Conservation (phyloP, 2,329 filamentous ascomycete genomes). For the Pseudovirgaria hyperparasitica region DNA sequence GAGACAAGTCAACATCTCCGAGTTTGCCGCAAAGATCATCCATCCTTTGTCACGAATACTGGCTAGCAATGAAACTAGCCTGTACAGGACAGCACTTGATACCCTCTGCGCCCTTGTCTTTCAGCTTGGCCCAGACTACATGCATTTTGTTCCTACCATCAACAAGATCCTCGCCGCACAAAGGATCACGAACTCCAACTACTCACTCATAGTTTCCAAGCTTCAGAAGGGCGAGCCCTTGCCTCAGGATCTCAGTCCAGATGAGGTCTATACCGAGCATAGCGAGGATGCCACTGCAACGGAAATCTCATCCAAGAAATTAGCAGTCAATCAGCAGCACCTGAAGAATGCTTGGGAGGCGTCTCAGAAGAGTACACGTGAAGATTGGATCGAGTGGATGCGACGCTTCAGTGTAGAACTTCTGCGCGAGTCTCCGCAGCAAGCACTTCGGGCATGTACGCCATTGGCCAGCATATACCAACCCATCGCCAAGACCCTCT, state of each 20-base stretch:
- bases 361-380: constrained; percentile 88
- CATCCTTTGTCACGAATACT: constrained; percentile 82
- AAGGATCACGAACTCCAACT: constrained; percentile 80
- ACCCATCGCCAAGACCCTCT: constrained; percentile 81
- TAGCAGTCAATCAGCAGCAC: constrained; percentile 95
- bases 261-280: constrained; percentile 65
- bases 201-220: constrained; percentile 83
- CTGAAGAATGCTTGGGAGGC: constrained; percentile 96
- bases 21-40: constrained; percentile 92
- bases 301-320: constrained; percentile 81
- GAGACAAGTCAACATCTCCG: constrained; percentile 90
- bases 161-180: constrained; percentile 71
- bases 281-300: constrained; percentile 69
- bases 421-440: constrained; percentile 88
- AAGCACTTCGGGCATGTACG: constrained; percentile 85
- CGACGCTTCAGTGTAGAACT: constrained; percentile 91
- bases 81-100: constrained; percentile 77
- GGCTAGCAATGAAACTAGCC: constrained; percentile 53
- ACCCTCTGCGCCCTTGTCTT: constrained; percentile 92
- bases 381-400: constrained; percentile 99
- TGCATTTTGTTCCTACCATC: constrained; percentile 86
- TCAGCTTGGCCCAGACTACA: constrained; percentile 87
- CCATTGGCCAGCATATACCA: constrained; percentile 83
- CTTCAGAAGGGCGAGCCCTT: constrained; percentile 87
- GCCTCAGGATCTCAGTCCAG: constrained; percentile 87